These are phyloP conservation scores for Celoporthe dispersa DNA, from an alignment of 2,329 filamentous ascomycete species.

Conservation along the genomic window DNA sequence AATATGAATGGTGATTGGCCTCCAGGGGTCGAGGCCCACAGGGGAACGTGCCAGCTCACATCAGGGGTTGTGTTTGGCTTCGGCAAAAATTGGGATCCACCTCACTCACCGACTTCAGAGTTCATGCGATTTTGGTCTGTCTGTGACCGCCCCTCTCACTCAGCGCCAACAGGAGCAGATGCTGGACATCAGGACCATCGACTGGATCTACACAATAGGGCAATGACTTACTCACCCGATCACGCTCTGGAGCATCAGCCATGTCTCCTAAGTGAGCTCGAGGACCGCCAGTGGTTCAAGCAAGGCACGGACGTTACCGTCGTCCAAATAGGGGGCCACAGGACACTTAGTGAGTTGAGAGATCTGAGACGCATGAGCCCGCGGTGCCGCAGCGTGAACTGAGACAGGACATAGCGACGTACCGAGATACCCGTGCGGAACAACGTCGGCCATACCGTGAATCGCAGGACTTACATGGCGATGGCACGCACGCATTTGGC, in stretches of 20 bases:
- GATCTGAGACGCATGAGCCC: background rate
- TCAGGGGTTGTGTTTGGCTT: slow-evolving; percentile 12
- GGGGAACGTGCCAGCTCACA: background rate
- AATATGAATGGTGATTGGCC: slow-evolving; percentile 5
- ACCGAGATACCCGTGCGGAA: slow-evolving; percentile 14
- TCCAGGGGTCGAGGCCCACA: slow-evolving; percentile 5
- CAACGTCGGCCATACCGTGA: slow-evolving; percentile 19
- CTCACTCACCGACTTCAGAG: slow-evolving; percentile 16
- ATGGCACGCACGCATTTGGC: background rate
- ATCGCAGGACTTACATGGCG: slow-evolving; percentile 11
- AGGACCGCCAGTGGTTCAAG: slow-evolving; percentile 23
- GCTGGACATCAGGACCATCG: slow-evolving; percentile 17
- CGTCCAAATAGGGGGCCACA: slow-evolving; percentile 26
- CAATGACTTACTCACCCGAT: slow-evolving; percentile 26
- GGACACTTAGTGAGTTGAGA: slow-evolving; percentile 23
- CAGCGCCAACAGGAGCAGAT: slow-evolving; percentile 19
- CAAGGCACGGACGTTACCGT: slow-evolving; percentile 20
- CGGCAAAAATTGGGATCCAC: slow-evolving; percentile 6
- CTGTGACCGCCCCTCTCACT: slow-evolving; percentile 6
- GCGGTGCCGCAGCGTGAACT: background rate
- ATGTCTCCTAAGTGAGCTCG: slow-evolving; percentile 21
- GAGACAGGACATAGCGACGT: slow-evolving; percentile 20
- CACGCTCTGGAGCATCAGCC: slow-evolving; percentile 22
- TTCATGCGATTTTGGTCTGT: background rate
- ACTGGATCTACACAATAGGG: slow-evolving; percentile 22